A percentile compares a stretch with the other conserved stretches of the same genome.
Conservation (phyloP, 257 asterid species). For the Ballota nigra region DNA sequence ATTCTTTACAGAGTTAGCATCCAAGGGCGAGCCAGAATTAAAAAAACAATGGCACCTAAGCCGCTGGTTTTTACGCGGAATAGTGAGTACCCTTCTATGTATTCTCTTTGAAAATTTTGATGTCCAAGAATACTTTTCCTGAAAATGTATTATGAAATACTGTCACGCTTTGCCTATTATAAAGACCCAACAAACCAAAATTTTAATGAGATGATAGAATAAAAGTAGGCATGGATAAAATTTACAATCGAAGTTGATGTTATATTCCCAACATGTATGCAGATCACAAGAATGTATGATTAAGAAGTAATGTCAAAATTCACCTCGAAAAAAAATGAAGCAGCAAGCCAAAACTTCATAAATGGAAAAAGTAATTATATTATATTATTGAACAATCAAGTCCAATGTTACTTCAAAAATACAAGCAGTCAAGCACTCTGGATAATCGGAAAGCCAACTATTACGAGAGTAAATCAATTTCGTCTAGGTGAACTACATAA, state of each 20-base stretch:
- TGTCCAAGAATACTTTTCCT: conserved; percentile 61
- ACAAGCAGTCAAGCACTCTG: background rate
- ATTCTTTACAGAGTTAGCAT: conserved; percentile 49
- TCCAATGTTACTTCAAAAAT: background rate
- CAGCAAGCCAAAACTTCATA: conserved; percentile 2
- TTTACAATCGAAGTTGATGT: background rate
- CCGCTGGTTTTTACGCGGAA: conserved; percentile 42
- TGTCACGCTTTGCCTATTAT: conserved; percentile 17
- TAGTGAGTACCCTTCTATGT: conserved; percentile 35
- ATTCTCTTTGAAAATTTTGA: conserved; percentile 46
- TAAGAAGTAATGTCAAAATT: background rate
- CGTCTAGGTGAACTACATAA: background rate
- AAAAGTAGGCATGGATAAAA: background rate
- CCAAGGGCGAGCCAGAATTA: conserved; percentile 50
- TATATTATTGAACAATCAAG: conserved; percentile 9
- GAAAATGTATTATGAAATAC: conserved; percentile 34
- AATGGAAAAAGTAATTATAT: background rate
- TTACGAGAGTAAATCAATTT: background rate
- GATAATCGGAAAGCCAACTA: background rate
- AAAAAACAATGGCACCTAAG: conserved; percentile 65
- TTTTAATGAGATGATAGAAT: background rate
- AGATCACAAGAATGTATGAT: background rate
- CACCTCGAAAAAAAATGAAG: background rate
- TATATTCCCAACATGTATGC: background rate
- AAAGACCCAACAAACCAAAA: background rate